Base-by-base conservation (phyloP, 768 basidiomycete species). In the Gymnopilus dilepis region DNA sequence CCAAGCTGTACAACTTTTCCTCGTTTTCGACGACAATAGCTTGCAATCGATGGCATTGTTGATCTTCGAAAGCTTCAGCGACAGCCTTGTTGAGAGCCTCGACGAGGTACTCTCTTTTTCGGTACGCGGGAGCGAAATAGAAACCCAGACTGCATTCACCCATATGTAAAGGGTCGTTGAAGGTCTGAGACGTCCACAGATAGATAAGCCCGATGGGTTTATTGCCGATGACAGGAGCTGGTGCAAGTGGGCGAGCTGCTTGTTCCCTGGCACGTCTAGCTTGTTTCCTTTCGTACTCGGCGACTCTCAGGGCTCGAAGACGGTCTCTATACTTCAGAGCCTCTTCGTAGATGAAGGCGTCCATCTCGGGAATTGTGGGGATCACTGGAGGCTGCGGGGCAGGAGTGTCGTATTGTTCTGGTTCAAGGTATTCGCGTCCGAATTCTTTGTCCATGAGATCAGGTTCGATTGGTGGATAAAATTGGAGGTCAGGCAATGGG, bases 101-200 rank as follows among this genome's bases (percentile, higher is more conserved):
- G 26, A 73, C 72, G 3, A 81, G 86, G 37, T 78, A 78, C 6
- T 85, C 84, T 28, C 74, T 68, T 3, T 73, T 68, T 12, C 78
- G 80, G 63, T 76, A 70, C 7, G 56, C 56, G 2, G 76, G 65
- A 11, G 71, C 63, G 28, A 90, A 62, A 56, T 84, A 75, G 64
- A 91, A 72, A 11, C 88, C 89, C 31, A 91, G 73, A 63, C 78
- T 84, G 21, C 83, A 77, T 69, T 90, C 86, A 3, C 74, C 69
- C 28, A 64, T 65, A 24, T 73, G 72, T 28, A 80, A 61, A 0
- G 74, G 73, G 59, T 76, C 74, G 22, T 67, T 61, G 19, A 68
- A 61, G 15, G 61, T 62, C 30, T 74, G 72, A 1, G 78, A 72
- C 5, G 68, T 66, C 13, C 66, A 69, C 26, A 84, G 74, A 59